Conservation (phyloP, 1,139 yeast species). For the Sugiyamaella pinicola region DNA sequence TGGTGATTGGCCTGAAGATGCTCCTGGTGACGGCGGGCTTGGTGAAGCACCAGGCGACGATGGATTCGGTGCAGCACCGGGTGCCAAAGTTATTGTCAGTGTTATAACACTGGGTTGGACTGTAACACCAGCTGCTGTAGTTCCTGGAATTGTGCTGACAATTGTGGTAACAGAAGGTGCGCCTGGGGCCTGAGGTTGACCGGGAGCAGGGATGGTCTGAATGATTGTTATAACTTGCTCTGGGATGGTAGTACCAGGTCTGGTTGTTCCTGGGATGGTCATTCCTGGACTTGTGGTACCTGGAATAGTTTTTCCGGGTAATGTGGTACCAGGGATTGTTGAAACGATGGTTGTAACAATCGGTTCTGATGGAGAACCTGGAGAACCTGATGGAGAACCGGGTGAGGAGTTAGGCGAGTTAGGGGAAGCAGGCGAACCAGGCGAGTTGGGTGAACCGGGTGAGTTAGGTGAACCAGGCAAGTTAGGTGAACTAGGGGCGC, state of each 20-base stretch:
- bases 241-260: conserved; percentile 18
- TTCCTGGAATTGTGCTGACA: conserved; percentile 21
- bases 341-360: not conserved
- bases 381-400: conserved; percentile 14
- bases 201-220: conserved; percentile 24
- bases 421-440: not conserved
- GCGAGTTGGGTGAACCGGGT: conserved; percentile 5
- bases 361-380: conserved; percentile 13
- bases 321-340: conserved; percentile 24
- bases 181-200: too few relatives aligned
- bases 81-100: not conserved
- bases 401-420: too few relatives aligned
- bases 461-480: not conserved
- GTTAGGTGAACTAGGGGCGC: not conserved
- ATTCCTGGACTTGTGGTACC: conserved; percentile 30
- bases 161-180: conserved; percentile 14
- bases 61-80: conserved; percentile 3
- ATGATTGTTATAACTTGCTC: conserved; percentile 7
- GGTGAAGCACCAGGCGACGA: not conserved
- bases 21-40: not conserved
- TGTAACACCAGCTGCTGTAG: conserved; percentile 18
- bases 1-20: conserved; percentile 1
- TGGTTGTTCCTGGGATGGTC: conserved; percentile 29
- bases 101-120: not conserved
- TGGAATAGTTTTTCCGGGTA: conserved; percentile 24